phyloP scores from a whole-genome alignment of 2,329 filamentous ascomycete genomes.

The Chaetomium sp. region DNA sequence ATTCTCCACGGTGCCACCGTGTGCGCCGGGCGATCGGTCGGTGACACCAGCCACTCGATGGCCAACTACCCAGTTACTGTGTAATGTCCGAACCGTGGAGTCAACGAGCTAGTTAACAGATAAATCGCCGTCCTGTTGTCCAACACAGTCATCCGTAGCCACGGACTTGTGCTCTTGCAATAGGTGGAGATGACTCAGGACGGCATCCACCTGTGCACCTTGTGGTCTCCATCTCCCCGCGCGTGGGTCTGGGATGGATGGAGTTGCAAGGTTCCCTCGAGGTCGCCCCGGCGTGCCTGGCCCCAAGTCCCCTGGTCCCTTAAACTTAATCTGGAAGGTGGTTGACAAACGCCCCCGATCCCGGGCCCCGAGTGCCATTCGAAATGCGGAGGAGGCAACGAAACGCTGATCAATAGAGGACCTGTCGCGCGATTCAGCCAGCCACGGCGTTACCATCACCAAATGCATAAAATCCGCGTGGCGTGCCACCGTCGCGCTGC shows the following conservation, averaged over 20 bases:
- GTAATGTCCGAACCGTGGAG: not conserved
- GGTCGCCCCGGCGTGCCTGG: not conserved
- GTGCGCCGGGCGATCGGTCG: not conserved
- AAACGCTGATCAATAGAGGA: slow-evolving; percentile 1
- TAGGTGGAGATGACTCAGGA: not conserved
- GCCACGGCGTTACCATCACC: not conserved
- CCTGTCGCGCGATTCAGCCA: slow-evolving; percentile 3
- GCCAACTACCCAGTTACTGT: not conserved
- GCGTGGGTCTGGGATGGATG: not conserved
- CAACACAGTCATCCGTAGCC: too few relatives aligned
- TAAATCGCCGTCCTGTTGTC: not conserved
- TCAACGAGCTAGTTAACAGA: not conserved
- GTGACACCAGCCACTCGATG: slow-evolving; percentile 10
- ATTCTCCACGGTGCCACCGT: too few relatives aligned
- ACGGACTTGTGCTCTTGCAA: not conserved
- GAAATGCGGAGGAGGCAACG: slow-evolving; percentile 14
- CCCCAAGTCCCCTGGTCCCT: not conserved
- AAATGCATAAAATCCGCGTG: not conserved
- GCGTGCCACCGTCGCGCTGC: not conserved
- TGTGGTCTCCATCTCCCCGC: slow-evolving; percentile 7
- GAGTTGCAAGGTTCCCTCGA: not conserved
- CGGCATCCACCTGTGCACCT: not conserved
- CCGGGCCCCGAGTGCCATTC: slow-evolving; percentile 12
- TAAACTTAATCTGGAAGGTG: slow-evolving; percentile 17
- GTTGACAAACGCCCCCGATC: slow-evolving; percentile 16